phyloP scores from a whole-genome alignment of 225 moss, liverwort and hornwort species.

The Straminergon stramineum region DNA sequence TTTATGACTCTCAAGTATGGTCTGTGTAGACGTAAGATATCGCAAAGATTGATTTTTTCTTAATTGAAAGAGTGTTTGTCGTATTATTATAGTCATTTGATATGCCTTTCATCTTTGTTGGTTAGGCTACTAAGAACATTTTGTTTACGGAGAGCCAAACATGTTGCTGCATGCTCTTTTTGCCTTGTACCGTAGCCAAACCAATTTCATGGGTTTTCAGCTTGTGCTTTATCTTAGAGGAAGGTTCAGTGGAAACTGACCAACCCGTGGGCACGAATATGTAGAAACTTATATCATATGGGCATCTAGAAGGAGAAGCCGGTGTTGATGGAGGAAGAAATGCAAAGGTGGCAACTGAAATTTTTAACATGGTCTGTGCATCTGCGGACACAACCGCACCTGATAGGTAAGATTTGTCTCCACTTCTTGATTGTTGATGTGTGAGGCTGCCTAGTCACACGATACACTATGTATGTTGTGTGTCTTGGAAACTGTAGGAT shows the following conservation, averaged over 20 bases:
- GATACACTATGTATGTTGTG: neutral
- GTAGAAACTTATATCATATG: constrained; percentile 99
- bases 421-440: neutral
- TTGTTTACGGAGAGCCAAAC: neutral
- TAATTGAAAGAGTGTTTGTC: neutral
- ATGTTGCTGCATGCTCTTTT: neutral
- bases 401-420: constrained; percentile 48
- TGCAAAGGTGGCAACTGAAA: constrained; percentile 68
- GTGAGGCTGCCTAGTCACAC: neutral
- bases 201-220: constrained; percentile 32
- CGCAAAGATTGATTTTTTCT: neutral
- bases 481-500: neutral
- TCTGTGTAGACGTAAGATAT: neutral
- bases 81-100: neutral
- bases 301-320: constrained; percentile 94
- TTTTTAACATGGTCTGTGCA: constrained; percentile 90
- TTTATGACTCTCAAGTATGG: neutral
- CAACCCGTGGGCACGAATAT: neutral
- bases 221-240: neutral
- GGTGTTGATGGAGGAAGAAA: constrained; percentile 94
- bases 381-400: constrained; percentile 76
- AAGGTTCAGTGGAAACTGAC: neutral
- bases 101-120: neutral
- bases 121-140: neutral
- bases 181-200: constrained; percentile 9